Evolutionary conservation across 352 stramenopile species (phyloP), one percentile per base, ranked within the genome.

Genomic region (Phytophthora lateralis): DNA sequence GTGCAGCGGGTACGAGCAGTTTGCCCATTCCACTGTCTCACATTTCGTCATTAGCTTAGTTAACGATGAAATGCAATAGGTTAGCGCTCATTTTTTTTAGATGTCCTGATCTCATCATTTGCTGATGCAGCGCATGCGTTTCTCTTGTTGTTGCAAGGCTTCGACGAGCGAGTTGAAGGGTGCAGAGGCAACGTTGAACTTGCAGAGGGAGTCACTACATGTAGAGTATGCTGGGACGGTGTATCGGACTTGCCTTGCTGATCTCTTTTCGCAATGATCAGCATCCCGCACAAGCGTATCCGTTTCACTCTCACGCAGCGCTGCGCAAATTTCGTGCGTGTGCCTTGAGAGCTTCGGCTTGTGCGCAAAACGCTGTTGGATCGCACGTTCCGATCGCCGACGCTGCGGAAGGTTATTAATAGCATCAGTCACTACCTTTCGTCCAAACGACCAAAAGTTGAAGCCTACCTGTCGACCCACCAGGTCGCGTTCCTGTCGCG

Each of bases 1-100:
- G 34, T 46, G 55, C 24, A 62, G 56, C 35, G 69, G 48, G 69
- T 65, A 46, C 38, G 47, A 63, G 18, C 47, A 72, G 57, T 69
- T 59, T 62, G 62, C 63, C 63, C 67, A 72, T 72, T 69, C 42
- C 27, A 39, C 58, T 39, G 52, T 75, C 62, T 61, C 53, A 75
- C 52, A 55, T 15, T 72, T 72, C 37, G 52, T 71, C 47, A 54
- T 60, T 53, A 69, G 54, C 52, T 58, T 61, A 57, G 53, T 62
- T 75, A 70, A 74, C 26, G 66, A 67, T 59, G 63, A 62, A 78
- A 77, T 69, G 55, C 57, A 76, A 68, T 75, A 78, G 63, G 49
- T 75, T 66, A 78, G 50, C 55, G 46, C 46, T 54, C 8, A 47
- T 47, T 39, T 35, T n/a, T 30, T 10, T 30, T 66, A n/a, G n/a